Evolutionary conservation across 306 rosid genomes (phyloP), one percentile per base, ranked within the genome.

Genomic region (Trifolium pratense): DNA sequence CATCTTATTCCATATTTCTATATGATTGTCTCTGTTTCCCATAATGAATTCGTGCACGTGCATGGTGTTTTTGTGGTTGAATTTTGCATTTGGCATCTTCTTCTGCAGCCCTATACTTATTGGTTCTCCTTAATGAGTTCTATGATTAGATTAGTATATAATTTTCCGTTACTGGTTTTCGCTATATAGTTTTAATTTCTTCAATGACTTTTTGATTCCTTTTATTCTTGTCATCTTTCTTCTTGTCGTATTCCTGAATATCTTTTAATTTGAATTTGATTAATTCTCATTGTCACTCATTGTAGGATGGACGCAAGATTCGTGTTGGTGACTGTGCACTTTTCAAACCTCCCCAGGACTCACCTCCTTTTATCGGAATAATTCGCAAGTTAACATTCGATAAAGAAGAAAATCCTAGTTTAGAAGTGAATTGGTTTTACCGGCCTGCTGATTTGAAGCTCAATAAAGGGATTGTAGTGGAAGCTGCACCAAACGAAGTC

Each of bases 281-380:
- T 71, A 29, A 63, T 10, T 20, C 31, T 31, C n/a, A 11, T 65
- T 18, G 9, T 13, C 75, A 13, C 26, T 51, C 59, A 20, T 69
- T 56, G 70, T 37, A 92, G 98, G 98, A 93, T 76, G 98, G 98
- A 75, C 98, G 98, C 85, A 84, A 90, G 86, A 89, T 93, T 67
- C 83, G 84, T 37, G 87, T 89, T 75, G 98, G 98, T 64, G 98
- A 93, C 69, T 90, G 96, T 89, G 98, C 98, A 48, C 97, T 93
- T 79, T 93, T 93, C 84, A 93, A 90, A 79, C 96, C 97, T 5
- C 98, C 98, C 53, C 82, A 68, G 77, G 96, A 89, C 79, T 84
- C 89, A 64, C 97, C 96, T 56, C 96, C 98, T 82, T 93, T 93
- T 80, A 84, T 93, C 80, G 98, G 98, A 81, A 93, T 90, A 81